These are phyloP conservation scores for Peronosclerospora sorghi DNA, from an alignment of 352 stramenopile genomes.

Conservation along the genomic window DNA sequence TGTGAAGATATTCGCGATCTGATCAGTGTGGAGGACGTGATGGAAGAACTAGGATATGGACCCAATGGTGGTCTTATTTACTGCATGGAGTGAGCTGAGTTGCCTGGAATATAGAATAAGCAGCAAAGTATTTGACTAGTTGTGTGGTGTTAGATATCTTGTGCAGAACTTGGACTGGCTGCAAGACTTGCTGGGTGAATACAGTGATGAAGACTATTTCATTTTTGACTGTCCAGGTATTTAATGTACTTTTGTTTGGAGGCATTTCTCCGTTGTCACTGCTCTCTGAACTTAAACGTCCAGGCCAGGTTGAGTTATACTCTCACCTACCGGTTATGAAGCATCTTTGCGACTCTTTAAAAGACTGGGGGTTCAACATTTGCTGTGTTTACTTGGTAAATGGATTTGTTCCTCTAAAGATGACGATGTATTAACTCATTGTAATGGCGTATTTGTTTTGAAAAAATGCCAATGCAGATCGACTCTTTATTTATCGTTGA, in stretches of 20 bases:
- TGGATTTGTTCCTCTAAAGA: background rate
- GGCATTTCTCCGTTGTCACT: background rate
- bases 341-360: constrained; percentile 70
- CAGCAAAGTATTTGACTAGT: no score
- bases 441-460: background rate
- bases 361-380: constrained; percentile 83
- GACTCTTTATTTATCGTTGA: constrained; percentile 91
- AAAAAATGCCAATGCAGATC: constrained; percentile 41
- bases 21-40: constrained; percentile 94
- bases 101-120: background rate
- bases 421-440: background rate
- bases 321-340: constrained; percentile 88
- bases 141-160: constrained; percentile 41
- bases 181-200: constrained; percentile 84
- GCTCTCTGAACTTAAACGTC: background rate
- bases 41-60: constrained; percentile 94
- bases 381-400: constrained; percentile 83
- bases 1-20: constrained; percentile 88
- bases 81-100: constrained; percentile 93
- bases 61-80: constrained; percentile 98
- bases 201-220: constrained; percentile 93
- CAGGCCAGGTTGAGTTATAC: constrained; percentile 88
- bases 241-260: constrained; percentile 1
- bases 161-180: constrained; percentile 94
- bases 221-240: constrained; percentile 97